Conservation (phyloP, 2,329 filamentous ascomycete genomes). For the Thielaviopsis musarum region DNA sequence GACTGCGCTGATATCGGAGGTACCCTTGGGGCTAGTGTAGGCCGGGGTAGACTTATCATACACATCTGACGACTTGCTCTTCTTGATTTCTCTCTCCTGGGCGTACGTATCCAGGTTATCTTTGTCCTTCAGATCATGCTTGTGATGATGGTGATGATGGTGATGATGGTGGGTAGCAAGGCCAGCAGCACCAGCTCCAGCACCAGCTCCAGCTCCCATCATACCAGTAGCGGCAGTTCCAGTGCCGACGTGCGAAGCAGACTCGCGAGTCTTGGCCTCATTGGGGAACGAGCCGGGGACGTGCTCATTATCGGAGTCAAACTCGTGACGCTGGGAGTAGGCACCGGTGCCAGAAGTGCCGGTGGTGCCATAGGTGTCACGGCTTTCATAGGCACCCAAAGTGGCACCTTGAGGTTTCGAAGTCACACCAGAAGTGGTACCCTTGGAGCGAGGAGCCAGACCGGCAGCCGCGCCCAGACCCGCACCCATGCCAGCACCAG, state of each 20-base stretch:
- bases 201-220: not conserved
- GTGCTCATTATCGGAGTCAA: not conserved
- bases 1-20: not conserved
- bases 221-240: conserved; percentile 1
- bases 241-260: not conserved
- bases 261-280: not conserved
- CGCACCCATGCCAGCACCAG: not conserved
- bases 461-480: not conserved
- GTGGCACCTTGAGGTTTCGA: not conserved
- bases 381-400: not conserved
- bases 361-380: not conserved
- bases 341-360: not conserved
- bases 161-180: not conserved
- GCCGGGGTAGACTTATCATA: not conserved
- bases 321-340: not conserved
- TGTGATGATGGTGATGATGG: not conserved
- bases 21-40: not conserved
- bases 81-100: not conserved
- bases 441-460: not conserved
- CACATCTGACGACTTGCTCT: not conserved
- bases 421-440: not conserved
- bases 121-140: not conserved
- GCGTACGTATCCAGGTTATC: too few relatives aligned
- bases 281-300: conserved; percentile 8
- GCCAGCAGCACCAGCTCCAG: not conserved